Evolutionary conservation across 768 basidiomycete genomes (phyloP).

Genomic region (Phlegmacium glaucopus): DNA sequence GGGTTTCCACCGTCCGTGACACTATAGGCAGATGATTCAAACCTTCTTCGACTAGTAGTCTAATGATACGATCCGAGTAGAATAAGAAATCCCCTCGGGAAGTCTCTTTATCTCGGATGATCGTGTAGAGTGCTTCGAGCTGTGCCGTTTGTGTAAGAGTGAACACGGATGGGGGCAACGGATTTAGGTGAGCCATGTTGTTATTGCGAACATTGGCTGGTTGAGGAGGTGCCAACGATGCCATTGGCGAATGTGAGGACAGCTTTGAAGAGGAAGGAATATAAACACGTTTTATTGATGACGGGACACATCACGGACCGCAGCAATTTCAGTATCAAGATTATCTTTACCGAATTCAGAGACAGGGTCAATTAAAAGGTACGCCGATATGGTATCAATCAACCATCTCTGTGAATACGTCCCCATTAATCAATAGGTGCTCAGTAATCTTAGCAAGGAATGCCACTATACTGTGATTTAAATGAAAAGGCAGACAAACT

Average conservation of each 20-base stretch:
- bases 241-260: background rate
- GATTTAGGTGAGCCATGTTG: conserved; percentile 34
- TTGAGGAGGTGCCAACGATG: conserved; percentile 31
- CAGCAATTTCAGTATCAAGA: too few relatives aligned
- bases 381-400: too few relatives aligned
- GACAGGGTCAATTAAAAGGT: too few relatives aligned
- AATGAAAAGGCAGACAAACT: too few relatives aligned
- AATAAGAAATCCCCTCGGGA: conserved; percentile 94
- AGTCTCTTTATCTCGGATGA: conserved; percentile 87
- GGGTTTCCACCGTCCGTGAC: conserved; percentile 76
- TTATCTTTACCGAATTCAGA: too few relatives aligned
- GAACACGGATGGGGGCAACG: conserved; percentile 79
- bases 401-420: too few relatives aligned
- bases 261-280: background rate
- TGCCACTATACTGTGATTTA: too few relatives aligned
- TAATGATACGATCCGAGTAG: conserved; percentile 90
- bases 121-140: conserved; percentile 93
- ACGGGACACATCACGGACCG: conserved; percentile 3
- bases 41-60: conserved; percentile 78
- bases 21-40: conserved; percentile 80
- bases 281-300: conserved; percentile 2
- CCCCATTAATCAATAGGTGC: too few relatives aligned
- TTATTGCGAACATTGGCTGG: conserved; percentile 29
- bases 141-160: conserved; percentile 89
- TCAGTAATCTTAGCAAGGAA: too few relatives aligned